Conservation (phyloP, 1,284 basidiomycete genomes). For the Cutaneotrichosporon spelunceum region DNA sequence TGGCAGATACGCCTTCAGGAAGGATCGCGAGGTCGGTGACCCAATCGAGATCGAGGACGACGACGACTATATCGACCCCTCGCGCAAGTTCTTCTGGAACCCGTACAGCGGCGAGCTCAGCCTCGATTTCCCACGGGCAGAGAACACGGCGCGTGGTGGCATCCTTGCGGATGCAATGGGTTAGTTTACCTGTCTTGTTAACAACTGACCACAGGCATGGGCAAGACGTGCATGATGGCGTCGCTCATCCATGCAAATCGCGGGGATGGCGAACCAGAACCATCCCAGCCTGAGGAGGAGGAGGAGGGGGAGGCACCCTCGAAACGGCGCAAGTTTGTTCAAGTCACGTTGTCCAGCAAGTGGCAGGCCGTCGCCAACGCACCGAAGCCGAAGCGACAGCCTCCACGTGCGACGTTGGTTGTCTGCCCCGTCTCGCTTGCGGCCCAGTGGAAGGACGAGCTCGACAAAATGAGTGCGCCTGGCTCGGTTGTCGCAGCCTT, state of each 20-base stretch:
- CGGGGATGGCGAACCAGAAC: constrained; percentile 35
- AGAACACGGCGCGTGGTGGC: constrained; percentile 69
- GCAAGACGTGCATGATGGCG: constrained; percentile 90
- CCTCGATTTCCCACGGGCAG: constrained; percentile 77
- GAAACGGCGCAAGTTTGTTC: constrained; percentile 49
- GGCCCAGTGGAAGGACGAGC: constrained; percentile 85
- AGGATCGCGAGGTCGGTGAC: constrained; percentile 37
- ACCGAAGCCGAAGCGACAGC: constrained; percentile 26
- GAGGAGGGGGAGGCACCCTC: constrained; percentile 30
- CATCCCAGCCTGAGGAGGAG: constrained; percentile 11
- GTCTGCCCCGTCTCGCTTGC: constrained; percentile 90
- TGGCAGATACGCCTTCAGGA: constrained; percentile 46
- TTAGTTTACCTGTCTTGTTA: constrained; percentile 6
- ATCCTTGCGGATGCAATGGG: constrained; percentile 53
- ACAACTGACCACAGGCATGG: constrained; percentile 68
- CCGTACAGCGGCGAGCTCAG: constrained; percentile 93
- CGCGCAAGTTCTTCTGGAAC: constrained; percentile 70
- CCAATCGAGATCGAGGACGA: constrained; percentile 50
- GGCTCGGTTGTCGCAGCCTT: constrained; percentile 64
- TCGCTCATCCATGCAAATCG: constrained; percentile 80
- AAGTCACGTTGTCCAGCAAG: constrained; percentile 49
- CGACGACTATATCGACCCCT: constrained; percentile 43
- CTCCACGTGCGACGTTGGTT: constrained; percentile 70
- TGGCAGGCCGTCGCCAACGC: constrained; percentile 42
- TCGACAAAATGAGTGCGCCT: constrained; percentile 63